phyloP scores from a whole-genome alignment of 2,329 filamentous ascomycete genomes.

The Neocatenulostroma microsporum region DNA sequence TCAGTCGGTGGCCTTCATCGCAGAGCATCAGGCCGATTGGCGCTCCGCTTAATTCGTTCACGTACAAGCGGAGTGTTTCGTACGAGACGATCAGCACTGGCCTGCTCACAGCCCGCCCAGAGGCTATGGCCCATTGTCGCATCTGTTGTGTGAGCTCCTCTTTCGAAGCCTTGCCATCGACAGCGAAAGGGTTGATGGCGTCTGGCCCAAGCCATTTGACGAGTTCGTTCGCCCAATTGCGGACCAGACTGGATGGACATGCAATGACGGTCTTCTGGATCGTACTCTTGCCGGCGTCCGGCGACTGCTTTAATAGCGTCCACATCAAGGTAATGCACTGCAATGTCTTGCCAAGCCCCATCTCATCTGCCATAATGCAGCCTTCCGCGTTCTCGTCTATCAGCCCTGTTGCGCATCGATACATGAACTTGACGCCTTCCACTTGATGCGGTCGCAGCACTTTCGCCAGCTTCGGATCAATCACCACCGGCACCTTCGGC shows the following conservation, averaged over 20 bases:
- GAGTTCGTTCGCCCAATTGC: slow-evolving; percentile 96
- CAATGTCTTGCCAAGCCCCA: slow-evolving; percentile 94
- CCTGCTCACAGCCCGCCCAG: slow-evolving; percentile 77
- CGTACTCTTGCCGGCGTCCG: slow-evolving; percentile 84
- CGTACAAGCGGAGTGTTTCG: slow-evolving; percentile 85
- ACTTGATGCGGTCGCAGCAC: slow-evolving; percentile 93
- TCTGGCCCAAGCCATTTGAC: slow-evolving; percentile 93
- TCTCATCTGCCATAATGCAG: slow-evolving; percentile 99
- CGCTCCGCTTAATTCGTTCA: slow-evolving; percentile 80
- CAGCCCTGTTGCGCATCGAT: slow-evolving; percentile 88
- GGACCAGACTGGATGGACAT: slow-evolving; percentile 90
- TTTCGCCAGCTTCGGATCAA: slow-evolving; percentile 82
- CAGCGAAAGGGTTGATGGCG: slow-evolving; percentile 85
- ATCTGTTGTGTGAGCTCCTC: slow-evolving; percentile 85
- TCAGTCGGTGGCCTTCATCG: slow-evolving; percentile 91
- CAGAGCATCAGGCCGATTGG: slow-evolving; percentile 89
- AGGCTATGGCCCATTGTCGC: slow-evolving; percentile 83
- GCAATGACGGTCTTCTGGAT: slow-evolving; percentile 97
- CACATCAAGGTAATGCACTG: slow-evolving; percentile 96
- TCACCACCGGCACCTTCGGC: slow-evolving; percentile 91
- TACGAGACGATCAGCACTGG: slow-evolving; percentile 98
- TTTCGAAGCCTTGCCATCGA: slow-evolving; percentile 93
- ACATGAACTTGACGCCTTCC: slow-evolving; percentile 96
- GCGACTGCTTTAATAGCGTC: slow-evolving; percentile 92
- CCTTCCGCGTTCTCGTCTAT: slow-evolving; percentile 89